Evolutionary conservation across 2,329 filamentous ascomycete genomes (phyloP), one percentile per base, ranked within the genome.

Genomic region (Akanthomyces uredinophilus): DNA sequence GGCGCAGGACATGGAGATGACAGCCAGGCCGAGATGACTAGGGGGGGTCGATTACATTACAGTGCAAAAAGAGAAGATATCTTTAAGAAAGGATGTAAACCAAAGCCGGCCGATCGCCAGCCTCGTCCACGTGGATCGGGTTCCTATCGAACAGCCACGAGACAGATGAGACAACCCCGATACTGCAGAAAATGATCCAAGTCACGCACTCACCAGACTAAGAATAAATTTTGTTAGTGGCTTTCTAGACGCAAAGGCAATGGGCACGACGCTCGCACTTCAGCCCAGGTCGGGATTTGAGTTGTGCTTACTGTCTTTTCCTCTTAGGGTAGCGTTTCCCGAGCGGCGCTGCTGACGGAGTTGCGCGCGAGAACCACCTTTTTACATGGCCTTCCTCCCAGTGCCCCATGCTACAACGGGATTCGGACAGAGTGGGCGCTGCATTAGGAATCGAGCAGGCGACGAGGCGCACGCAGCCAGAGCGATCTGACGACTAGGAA

Each of bases 281-380:
- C 35, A 18, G 29, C 50, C n/a, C 51, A 47, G n/a, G 22, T 29
- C 51, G 44, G 43, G 44, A 32, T 49, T 61, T n/a, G 59, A 32
- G 58, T 51, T 51, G 59, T 55, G 59, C 59, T 61, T 61, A 61
- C 59, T 43, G 35, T 50, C 51, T 35, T 54, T 43, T 61, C 59
- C 59, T n/a, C 50, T 61, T 61, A 20, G 10, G 59, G 59, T 29
- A 61, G 50, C 32, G 16, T 61, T 61, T 61, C 58, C 58, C 58
- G 57, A 35, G 27, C 27, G 49, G 27, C 47, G 49, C n/a, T 53
- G 58, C 58, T 46, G 58, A 53, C 49, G 37, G 57, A 27, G 4
- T 43, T 52, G 20, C 35, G 11, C 22, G 18, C 24, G 11, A 35
- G 47, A 22, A 35, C 18, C 35, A 53, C 37, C 16, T 11, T 35